Evolutionary conservation across 768 basidiomycete species (phyloP).

Genomic region (Hygrocybe coccinea): DNA sequence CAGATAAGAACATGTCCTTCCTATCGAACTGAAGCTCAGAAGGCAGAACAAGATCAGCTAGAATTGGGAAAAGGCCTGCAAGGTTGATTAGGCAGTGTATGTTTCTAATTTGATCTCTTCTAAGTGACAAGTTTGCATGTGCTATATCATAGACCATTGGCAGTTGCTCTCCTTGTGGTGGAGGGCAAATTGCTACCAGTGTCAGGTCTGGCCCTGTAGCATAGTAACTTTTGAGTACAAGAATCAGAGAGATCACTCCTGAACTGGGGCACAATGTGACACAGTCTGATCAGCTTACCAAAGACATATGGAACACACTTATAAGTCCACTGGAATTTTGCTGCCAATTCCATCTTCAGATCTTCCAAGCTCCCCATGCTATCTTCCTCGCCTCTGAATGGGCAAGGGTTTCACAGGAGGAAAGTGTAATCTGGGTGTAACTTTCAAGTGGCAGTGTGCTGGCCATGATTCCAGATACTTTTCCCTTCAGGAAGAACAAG

Average conservation of each 20-base stretch:
- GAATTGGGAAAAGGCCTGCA: background rate
- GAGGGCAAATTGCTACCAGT: background rate
- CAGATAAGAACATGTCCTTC: background rate
- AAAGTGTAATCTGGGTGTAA: slow-evolving; percentile 19
- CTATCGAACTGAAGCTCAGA: background rate
- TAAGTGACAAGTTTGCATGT: background rate
- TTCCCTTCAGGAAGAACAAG: slow-evolving; percentile 13
- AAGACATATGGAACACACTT: background rate
- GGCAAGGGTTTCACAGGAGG: slow-evolving; percentile 12
- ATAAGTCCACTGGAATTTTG: background rate
- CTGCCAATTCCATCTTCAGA: background rate
- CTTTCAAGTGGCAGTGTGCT: slow-evolving; percentile 13
- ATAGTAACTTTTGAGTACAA: background rate
- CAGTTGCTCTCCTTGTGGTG: background rate
- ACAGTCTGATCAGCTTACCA: no score
- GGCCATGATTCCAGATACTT: slow-evolving; percentile 16
- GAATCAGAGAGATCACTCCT: no score
- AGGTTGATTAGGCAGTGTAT: background rate
- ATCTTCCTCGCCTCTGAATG: background rate
- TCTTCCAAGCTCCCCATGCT: background rate
- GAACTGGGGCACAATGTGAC: no score
- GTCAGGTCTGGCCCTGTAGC: background rate
- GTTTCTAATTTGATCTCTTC: background rate
- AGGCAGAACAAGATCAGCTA: background rate
- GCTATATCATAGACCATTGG: background rate